Conservation (phyloP, 2,329 filamentous ascomycete species). For the Paraphaeosphaeria minitans region DNA sequence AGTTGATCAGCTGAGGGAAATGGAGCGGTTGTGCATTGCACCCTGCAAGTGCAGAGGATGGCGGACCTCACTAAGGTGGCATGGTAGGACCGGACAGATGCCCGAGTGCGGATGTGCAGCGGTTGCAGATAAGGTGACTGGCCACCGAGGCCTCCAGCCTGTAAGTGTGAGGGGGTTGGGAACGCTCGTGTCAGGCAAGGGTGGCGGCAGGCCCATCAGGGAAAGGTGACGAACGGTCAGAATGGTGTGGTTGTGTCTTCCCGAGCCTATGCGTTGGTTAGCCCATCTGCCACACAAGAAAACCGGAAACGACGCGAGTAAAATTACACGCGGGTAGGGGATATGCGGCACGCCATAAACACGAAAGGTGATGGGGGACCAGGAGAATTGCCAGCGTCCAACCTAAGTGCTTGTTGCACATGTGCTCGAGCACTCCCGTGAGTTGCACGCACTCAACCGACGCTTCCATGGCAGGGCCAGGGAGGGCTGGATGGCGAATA, state of each 20-base stretch:
- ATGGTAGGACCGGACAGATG: slow-evolving; percentile 45
- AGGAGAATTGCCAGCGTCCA: slow-evolving; percentile 25
- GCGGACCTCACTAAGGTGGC: slow-evolving; percentile 39
- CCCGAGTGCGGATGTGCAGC: slow-evolving; percentile 47
- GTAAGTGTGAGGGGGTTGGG: slow-evolving; percentile 31
- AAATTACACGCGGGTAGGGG: slow-evolving; percentile 27
- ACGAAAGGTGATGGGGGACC: slow-evolving; percentile 21
- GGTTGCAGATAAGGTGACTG: slow-evolving; percentile 56
- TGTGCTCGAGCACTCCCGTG: slow-evolving; percentile 31
- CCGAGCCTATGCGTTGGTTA: slow-evolving; percentile 45
- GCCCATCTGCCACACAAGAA: slow-evolving; percentile 33
- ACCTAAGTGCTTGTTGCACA: slow-evolving; percentile 24
- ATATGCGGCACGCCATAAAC: slow-evolving; percentile 26
- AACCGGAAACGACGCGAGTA: slow-evolving; percentile 27
- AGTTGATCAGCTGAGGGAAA: slow-evolving; percentile 47
- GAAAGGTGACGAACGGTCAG: slow-evolving; percentile 32
- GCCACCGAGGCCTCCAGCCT: slow-evolving; percentile 43
- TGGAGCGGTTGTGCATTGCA: slow-evolving; percentile 43
- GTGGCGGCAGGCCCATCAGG: slow-evolving; percentile 28
- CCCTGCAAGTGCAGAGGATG: slow-evolving; percentile 46
- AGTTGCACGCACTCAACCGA: slow-evolving; percentile 28
- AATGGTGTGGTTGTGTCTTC: slow-evolving; percentile 31
- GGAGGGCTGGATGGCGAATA: slow-evolving; percentile 21
- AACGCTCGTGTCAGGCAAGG: slow-evolving; percentile 41
- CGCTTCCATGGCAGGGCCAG: slow-evolving; percentile 23